Base-by-base conservation (phyloP, 768 basidiomycete genomes). In the Suillus hirtellus region DNA sequence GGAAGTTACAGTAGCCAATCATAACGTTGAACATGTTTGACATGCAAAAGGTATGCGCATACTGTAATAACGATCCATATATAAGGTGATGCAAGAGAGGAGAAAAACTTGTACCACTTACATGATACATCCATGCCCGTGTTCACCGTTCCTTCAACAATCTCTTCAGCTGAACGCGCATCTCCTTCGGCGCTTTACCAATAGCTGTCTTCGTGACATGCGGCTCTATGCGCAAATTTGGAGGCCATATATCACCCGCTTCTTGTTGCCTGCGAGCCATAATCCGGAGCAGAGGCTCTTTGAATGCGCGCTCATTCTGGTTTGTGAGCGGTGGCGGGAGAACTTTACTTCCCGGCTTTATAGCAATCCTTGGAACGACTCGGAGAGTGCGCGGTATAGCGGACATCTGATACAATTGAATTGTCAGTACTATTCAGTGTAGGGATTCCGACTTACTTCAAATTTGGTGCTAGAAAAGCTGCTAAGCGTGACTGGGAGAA, bases 201-300 rank as follows among this genome's bases (percentile, higher is more conserved):
- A 82, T 80, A 19, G 71, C 74, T 47, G 71, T 73, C 68, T 73
- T 79, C 43, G 73, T 74, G 54, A 82, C 66, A 49, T 78, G 64
- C 1, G 82, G 79, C 67, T 86, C 84, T 46, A 85, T 79, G 43
- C 84, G 81, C 53, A 85, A 73, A 60, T 85, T 85, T 34, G 71
- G 65, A 2, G 84, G 84, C 74, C 78, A 85, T n/a, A 66, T 66
- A 11, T 70, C 70, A 4, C 80, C 81, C 0, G 77, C 72, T 35
- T 75, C 75, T 27, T 70, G 67, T 68, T 82, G 77, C 35, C 76
- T 77, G 61, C 77, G 73, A 62, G 75, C 72, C 47, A 86, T 78
- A 19, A 76, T 67, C 64, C 80, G 77, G 61, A 84, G 75, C 49
- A 85, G 74, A 0, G 81, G 70, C 34, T 67, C 67, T 65, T 75